Evolutionary conservation across 352 stramenopile species (phyloP).

Genomic region (Phytophthora megakarya): DNA sequence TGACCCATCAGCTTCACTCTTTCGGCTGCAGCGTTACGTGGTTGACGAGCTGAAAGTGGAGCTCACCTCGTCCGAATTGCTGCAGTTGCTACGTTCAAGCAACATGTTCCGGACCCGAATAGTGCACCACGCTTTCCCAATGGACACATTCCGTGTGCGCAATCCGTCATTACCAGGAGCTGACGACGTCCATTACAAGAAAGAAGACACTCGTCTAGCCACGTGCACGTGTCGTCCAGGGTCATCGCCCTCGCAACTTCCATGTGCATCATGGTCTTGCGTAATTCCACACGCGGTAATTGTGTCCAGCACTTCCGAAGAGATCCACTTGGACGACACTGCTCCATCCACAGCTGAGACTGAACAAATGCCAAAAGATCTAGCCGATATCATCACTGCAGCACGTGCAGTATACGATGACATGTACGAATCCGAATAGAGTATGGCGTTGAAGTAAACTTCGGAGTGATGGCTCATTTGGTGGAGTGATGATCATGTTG

Average conservation of each 20-base stretch:
- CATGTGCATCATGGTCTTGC: constrained; percentile 63
- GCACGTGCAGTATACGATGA: constrained; percentile 47
- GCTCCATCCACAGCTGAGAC: constrained; percentile 19
- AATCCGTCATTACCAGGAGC: constrained; percentile 29
- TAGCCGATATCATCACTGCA: constrained; percentile 42
- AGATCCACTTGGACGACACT: constrained; percentile 33
- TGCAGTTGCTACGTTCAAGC: constrained; percentile 44
- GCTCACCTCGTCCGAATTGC: constrained; percentile 47
- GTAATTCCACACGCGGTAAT: constrained; percentile 61
- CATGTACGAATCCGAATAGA: constrained; percentile 31
- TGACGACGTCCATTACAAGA: constrained; percentile 33
- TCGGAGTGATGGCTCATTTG: no score
- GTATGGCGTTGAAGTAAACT: no score
- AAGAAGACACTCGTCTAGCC: constrained; percentile 45
- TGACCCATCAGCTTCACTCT: constrained; percentile 63
- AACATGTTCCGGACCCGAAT: constrained; percentile 49
- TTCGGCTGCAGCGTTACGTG: constrained; percentile 61
- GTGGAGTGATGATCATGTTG: constrained; percentile 18
- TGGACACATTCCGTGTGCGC: constrained; percentile 27
- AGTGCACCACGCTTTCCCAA: constrained; percentile 35
- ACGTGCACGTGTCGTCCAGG: constrained; percentile 44
- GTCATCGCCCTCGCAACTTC: constrained; percentile 27
- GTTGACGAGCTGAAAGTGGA: constrained; percentile 48
- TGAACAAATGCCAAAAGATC: constrained; percentile 41
- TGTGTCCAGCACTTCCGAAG: constrained; percentile 36